Percentiles rank a stretch among this genome's conserved stretches.
Evolutionary conservation across 2,329 filamentous ascomycete genomes (phyloP).

Genomic region (Aspergillus clavatus): DNA sequence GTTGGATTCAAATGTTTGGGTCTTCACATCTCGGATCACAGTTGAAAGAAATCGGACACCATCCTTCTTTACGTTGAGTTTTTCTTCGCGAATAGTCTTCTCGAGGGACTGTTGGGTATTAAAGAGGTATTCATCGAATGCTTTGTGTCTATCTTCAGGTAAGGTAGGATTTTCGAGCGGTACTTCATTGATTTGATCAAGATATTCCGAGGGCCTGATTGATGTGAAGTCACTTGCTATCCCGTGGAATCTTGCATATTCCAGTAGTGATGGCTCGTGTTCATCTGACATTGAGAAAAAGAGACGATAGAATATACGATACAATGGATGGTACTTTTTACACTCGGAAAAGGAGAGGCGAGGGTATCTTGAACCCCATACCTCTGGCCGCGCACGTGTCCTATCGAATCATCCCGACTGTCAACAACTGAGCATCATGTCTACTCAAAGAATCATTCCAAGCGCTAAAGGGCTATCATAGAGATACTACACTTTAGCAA

Average conservation of each 20-base stretch:
- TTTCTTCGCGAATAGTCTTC: slow-evolving; percentile 23
- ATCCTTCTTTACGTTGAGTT: slow-evolving; percentile 30
- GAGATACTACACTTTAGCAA: no score
- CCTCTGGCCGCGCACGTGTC: background rate
- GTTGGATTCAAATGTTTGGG: slow-evolving; percentile 10
- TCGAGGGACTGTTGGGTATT: slow-evolving; percentile 9
- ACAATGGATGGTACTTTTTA: background rate
- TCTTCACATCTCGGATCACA: slow-evolving; percentile 17
- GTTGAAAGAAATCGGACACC: slow-evolving; percentile 29
- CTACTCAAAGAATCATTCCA: no score
- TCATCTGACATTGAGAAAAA: slow-evolving; percentile 5
- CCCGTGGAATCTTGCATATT: slow-evolving; percentile 46
- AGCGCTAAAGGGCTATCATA: no score
- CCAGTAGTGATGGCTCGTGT: slow-evolving; percentile 37
- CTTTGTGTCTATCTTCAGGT: slow-evolving; percentile 17
- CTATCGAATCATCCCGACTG: background rate
- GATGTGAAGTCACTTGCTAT: slow-evolving; percentile 37
- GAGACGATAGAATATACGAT: background rate
- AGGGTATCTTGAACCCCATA: background rate
- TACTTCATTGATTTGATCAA: slow-evolving; percentile 11
- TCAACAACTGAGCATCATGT: background rate
- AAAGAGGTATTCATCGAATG: slow-evolving; percentile 13
- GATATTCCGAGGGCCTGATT: slow-evolving; percentile 19
- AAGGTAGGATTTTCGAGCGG: slow-evolving; percentile 5
- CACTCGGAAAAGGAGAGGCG: background rate